A percentile compares a stretch with the other conserved stretches of the same genome.
Conservation (phyloP, 2,329 filamentous ascomycete species). For the Bipolaris cookei region DNA sequence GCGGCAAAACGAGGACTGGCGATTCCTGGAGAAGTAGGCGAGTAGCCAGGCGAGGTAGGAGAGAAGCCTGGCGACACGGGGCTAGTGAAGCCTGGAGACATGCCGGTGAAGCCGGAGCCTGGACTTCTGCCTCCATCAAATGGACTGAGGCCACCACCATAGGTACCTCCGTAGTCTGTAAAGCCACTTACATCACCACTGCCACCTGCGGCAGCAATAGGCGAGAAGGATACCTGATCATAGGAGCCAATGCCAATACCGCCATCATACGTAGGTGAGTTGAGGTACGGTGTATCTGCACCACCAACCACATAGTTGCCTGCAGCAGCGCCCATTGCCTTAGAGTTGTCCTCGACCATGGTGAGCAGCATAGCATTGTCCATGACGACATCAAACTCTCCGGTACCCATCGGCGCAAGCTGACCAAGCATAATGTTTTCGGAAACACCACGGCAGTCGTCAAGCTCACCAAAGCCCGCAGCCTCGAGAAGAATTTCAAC, state of each 20-base stretch:
- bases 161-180: constrained; percentile 70
- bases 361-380: constrained; percentile 96
- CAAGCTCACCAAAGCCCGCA: constrained; percentile 90
- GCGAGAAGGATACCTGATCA: constrained; percentile 69
- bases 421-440: constrained; percentile 99
- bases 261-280: constrained; percentile 67
- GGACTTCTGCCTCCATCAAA: constrained; percentile 70
- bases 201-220: constrained; percentile 72
- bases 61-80: constrained; percentile 55
- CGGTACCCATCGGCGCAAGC: constrained; percentile 94
- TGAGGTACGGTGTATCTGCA: constrained; percentile 86
- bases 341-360: constrained; percentile 89
- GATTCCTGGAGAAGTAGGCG: constrained; percentile 73
- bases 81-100: constrained; percentile 48
- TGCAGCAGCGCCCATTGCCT: constrained; percentile 67
- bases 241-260: constrained; percentile 66
- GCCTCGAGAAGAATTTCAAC: constrained; percentile 98
- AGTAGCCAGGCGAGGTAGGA: constrained; percentile 46
- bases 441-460: constrained; percentile 97
- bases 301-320: constrained; percentile 74
- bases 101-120: constrained; percentile 57
- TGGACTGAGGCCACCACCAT: constrained; percentile 70
- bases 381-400: constrained; percentile 90
- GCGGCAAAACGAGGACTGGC: constrained; percentile 61
- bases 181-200: constrained; percentile 61